phyloP scores from a whole-genome alignment of 2,329 filamentous ascomycete species.

The Cytospora paraplurivora region DNA sequence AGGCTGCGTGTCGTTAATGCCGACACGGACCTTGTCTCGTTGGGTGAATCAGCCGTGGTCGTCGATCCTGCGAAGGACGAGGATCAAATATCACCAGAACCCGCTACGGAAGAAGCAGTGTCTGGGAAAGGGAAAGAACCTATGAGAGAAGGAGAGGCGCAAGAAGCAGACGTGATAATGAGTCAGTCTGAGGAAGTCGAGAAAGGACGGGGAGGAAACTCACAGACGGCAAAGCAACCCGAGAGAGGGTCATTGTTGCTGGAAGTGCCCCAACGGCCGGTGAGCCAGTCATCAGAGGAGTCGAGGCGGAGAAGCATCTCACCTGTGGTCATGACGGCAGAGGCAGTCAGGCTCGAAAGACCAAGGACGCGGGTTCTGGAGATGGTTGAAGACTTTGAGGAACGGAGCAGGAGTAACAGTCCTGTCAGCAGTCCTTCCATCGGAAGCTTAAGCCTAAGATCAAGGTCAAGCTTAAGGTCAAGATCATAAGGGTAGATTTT shows the following conservation, averaged over 20 bases:
- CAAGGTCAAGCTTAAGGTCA: background rate
- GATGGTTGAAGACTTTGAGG: slow-evolving; percentile 61
- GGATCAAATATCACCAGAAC: background rate
- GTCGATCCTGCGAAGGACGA: slow-evolving; percentile 43
- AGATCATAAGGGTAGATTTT: background rate
- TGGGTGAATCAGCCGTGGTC: slow-evolving; percentile 40
- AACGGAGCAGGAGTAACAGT: slow-evolving; percentile 46
- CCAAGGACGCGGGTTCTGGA: slow-evolving; percentile 51
- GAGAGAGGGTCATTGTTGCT: slow-evolving; percentile 14
- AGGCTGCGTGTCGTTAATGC: slow-evolving; percentile 87
- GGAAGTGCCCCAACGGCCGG: slow-evolving; percentile 18
- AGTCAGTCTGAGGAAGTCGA: slow-evolving; percentile 15
- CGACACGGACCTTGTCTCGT: slow-evolving; percentile 52
- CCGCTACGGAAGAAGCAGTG: slow-evolving; percentile 6
- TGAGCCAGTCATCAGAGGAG: slow-evolving; percentile 5
- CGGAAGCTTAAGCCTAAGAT: background rate
- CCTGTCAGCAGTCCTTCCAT: slow-evolving; percentile 39
- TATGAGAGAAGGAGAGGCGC: slow-evolving; percentile 16
- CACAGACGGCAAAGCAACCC: slow-evolving; percentile 10
- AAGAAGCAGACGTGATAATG: slow-evolving; percentile 29
- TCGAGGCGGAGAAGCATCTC: slow-evolving; percentile 24
- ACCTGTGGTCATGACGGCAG: slow-evolving; percentile 28
- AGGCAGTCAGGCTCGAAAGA: slow-evolving; percentile 38
- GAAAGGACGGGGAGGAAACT: slow-evolving; percentile 9
- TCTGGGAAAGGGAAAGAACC: background rate